Evolutionary conservation across 306 rosid genomes (phyloP).

Genomic region (Quercus cerris): DNA sequence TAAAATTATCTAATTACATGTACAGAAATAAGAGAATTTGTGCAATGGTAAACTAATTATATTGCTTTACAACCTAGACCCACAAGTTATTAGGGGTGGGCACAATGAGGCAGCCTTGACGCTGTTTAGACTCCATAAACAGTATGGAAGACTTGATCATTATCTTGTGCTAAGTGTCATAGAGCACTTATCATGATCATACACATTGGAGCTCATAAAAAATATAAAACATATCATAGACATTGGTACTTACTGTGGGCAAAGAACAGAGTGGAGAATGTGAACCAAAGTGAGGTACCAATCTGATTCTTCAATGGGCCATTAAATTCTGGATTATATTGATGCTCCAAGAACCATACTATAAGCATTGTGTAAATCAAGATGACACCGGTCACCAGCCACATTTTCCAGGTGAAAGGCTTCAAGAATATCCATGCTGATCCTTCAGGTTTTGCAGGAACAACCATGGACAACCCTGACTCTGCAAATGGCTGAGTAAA

Average conservation of each 20-base stretch:
- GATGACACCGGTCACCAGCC: slow-evolving; percentile 11
- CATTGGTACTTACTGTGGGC: slow-evolving; percentile 24
- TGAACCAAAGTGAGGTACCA: slow-evolving; percentile 31
- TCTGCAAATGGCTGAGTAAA: slow-evolving; percentile 32
- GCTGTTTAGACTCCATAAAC: no score
- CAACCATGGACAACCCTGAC: slow-evolving; percentile 25
- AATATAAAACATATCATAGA: background rate
- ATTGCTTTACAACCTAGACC: no score
- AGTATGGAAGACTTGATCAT: no score
- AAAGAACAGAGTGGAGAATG: slow-evolving; percentile 36
- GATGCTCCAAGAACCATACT: slow-evolving; percentile 35
- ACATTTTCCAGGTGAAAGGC: slow-evolving; percentile 34
- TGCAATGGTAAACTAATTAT: no score
- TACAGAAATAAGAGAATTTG: no score
- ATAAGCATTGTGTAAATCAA: slow-evolving; percentile 25
- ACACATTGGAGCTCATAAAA: no score
- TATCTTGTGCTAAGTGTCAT: no score
- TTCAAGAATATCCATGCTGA: slow-evolving; percentile 23
- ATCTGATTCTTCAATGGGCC: slow-evolving; percentile 34
- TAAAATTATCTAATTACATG: no score
- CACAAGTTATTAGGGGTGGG: no score
- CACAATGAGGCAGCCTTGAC: no score
- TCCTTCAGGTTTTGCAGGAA: slow-evolving; percentile 4
- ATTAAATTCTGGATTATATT: slow-evolving; percentile 13
- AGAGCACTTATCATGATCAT: no score